These are phyloP conservation scores for Mimosa pudica DNA, from an alignment of 306 rosid species.

Conservation along the genomic window DNA sequence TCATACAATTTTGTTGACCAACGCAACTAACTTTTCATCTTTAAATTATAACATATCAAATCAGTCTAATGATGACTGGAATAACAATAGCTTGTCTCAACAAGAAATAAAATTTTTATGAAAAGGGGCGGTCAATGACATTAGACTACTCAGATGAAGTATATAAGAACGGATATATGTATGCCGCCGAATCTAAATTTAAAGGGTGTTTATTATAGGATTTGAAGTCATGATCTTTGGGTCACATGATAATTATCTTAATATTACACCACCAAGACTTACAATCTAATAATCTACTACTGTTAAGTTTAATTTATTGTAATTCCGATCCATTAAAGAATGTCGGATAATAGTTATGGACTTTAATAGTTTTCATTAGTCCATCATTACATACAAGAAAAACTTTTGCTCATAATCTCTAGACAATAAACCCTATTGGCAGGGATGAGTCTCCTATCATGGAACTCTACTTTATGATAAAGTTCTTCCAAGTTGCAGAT, in stretches of 20 bases:
- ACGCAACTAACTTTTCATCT: neutral
- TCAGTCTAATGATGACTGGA: neutral
- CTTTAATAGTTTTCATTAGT: conserved; percentile 35
- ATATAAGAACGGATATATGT: no score
- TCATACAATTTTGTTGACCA: neutral
- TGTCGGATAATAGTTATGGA: neutral
- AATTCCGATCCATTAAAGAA: no score
- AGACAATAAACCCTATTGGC: conserved; percentile 34
- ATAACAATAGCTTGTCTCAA: neutral
- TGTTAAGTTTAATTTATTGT: no score
- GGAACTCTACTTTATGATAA: conserved; percentile 20
- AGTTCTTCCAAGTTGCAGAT: conserved; percentile 16
- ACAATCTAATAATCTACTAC: no score
- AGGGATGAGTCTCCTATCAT: conserved; percentile 23
- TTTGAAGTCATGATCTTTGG: no score
- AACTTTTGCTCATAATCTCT: conserved; percentile 19
- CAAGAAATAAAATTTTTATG: neutral
- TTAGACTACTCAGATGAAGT: no score
- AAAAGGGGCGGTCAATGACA: no score
- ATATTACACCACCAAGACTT: no score
- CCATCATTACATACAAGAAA: conserved; percentile 29
- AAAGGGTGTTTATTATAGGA: no score
- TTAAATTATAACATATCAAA: neutral
- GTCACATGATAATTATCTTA: no score
- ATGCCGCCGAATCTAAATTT: no score